Evolutionary conservation across 169 alveolate genomes (phyloP).

Genomic region (Cryptosporidium ryanae): DNA sequence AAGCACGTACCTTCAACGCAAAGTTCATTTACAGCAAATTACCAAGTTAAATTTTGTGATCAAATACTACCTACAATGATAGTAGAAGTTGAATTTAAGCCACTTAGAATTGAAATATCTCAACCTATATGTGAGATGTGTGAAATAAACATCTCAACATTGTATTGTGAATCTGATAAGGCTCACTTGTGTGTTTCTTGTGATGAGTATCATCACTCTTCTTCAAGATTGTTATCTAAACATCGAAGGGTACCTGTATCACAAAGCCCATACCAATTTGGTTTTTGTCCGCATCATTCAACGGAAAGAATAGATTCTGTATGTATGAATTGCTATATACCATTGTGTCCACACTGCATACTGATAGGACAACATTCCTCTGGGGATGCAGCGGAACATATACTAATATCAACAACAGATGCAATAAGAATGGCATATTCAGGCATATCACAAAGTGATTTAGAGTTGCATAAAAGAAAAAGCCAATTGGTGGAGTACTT

Average conservation of each 20-base stretch:
- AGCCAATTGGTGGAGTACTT: constrained; percentile 79
- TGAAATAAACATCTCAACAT: constrained; percentile 80
- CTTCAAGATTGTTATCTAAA: constrained; percentile 84
- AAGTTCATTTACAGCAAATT: constrained; percentile 69
- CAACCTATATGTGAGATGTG: constrained; percentile 88
- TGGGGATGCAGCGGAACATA: constrained; percentile 88
- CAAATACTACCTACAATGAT: constrained; percentile 82
- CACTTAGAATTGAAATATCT: constrained; percentile 84
- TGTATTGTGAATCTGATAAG: constrained; percentile 87
- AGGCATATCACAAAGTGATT: constrained; percentile 82
- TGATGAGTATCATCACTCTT: constrained; percentile 86
- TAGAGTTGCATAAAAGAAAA: constrained; percentile 79
- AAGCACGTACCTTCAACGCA: constrained; percentile 44
- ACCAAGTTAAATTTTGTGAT: constrained; percentile 81
- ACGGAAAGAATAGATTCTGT: constrained; percentile 88
- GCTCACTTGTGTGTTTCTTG: constrained; percentile 90
- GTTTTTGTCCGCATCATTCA: constrained; percentile 89
- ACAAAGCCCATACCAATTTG: constrained; percentile 91
- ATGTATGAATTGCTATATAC: constrained; percentile 87
- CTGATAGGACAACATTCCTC: constrained; percentile 87
- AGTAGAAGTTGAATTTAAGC: constrained; percentile 83
- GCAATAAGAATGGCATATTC: constrained; percentile 87
- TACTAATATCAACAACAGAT: constrained; percentile 87
- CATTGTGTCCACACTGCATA: constrained; percentile 88
- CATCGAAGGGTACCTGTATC: constrained; percentile 87